Conservation (phyloP, 1,284 basidiomycete species). For the Boletus austroedulis region DNA sequence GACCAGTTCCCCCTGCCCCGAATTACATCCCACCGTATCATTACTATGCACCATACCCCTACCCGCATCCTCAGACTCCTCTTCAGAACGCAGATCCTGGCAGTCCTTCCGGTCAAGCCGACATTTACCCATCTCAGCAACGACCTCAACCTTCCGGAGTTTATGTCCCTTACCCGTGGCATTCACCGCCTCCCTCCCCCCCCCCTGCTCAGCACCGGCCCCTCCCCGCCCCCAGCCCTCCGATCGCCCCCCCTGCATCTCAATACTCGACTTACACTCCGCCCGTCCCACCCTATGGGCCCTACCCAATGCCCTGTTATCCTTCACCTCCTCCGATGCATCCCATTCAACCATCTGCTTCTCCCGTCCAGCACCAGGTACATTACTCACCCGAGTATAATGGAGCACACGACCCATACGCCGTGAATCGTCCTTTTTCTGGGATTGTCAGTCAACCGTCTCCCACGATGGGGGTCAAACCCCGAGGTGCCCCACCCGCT, state of each 20-base stretch:
- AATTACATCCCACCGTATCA: conserved; percentile 41
- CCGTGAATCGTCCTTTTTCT: conserved; percentile 25
- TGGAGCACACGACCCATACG: conserved; percentile 33
- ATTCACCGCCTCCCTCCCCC: conserved; percentile 26
- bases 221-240: conserved; percentile 34
- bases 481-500: conserved; percentile 44
- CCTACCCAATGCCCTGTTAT: conserved; percentile 52
- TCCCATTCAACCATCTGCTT: conserved; percentile 37
- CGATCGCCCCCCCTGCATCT: conserved; percentile 33
- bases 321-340: conserved; percentile 42
- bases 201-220: conserved; percentile 36
- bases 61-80: conserved; percentile 29
- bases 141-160: conserved; percentile 36
- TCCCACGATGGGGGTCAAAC: conserved; percentile 31
- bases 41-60: conserved; percentile 40
- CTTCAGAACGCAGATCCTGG: conserved; percentile 38
- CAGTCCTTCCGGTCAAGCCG: conserved; percentile 32
- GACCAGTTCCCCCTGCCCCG: conserved; percentile 29
- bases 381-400: conserved; percentile 34
- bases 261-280: conserved; percentile 42
- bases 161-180: conserved; percentile 45
- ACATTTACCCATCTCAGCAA: conserved; percentile 35
- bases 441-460: conserved; percentile 30
- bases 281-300: conserved; percentile 38
- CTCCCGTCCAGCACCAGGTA: conserved; percentile 34